Base-by-base conservation (phyloP, 2,329 filamentous ascomycete species). In the Talaromyces sp. region DNA sequence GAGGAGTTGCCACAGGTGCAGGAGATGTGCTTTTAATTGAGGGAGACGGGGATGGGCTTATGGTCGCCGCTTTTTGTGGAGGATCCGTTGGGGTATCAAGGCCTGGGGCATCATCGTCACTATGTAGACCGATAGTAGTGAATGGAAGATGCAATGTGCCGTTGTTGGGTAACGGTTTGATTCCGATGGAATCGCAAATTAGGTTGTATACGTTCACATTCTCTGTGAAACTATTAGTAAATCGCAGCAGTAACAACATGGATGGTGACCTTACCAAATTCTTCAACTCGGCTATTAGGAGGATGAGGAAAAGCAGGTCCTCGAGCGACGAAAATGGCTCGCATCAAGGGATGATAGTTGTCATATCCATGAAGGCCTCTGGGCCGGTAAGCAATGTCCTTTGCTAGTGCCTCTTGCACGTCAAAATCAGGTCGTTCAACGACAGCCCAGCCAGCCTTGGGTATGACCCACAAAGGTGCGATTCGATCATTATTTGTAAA, bases 131-230 rank as follows among this genome's bases (percentile, higher is more conserved):
- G 1, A 79, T 71, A 6, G 80, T 74, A 58, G 77, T 74, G 50
- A 83, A 67, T n/a, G 81, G 81, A 6, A 83, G 77, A 57, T 77
- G 78, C 27, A 97, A 80, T 0, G 93, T 97, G 59, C 94, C 94
- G 73, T 98, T 98, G 75, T 97, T 97, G 0, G 91, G 86, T 62
- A 84, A 84, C 0, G 93, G 91, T 4, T 77, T 76, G 65, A 98
- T 81, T 13, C 89, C 89, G 31, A 98, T 79, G 0, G 91, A 93
- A 78, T 97, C 93, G 75, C 94, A 97, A 52, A 98, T 79, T 68
- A 98, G 91, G 73, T 97, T 97, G 80, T 98, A 98, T 9, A 98
- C 90, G 72, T 97, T 91, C 66, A 87, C 93, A 69, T 98, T 98
- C 86, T 97, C 91, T 94, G 70, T 27, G 19, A 17, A 22, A 19